Conservation (phyloP, 2,329 filamentous ascomycete species). For the Cladosporium austrohemisphaericum region DNA sequence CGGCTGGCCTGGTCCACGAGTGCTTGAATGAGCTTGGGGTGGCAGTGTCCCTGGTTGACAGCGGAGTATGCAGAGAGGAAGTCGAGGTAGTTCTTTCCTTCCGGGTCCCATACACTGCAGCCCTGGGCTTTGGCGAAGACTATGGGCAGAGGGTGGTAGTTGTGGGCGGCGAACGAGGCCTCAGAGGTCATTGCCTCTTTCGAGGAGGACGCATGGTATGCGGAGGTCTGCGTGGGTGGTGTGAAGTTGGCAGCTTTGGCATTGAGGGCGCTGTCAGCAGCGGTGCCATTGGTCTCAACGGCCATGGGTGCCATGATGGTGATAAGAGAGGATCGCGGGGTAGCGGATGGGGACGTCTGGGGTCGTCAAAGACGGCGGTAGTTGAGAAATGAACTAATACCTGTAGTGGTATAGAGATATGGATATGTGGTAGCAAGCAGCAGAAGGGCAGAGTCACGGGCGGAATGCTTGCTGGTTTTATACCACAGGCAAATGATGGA, state of each 20-base stretch:
- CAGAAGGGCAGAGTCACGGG: constrained; percentile 2
- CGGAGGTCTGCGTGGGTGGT: constrained; percentile 39
- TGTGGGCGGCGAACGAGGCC: constrained; percentile 86
- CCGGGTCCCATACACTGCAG: constrained; percentile 92
- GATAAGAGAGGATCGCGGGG: constrained; percentile 7
- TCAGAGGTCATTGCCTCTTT: constrained; percentile 75
- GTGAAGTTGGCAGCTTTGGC: constrained; percentile 41
- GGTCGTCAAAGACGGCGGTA: background rate
- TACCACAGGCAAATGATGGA: constrained; percentile 2
- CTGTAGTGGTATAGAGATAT: background rate
- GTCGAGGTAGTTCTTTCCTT: constrained; percentile 86
- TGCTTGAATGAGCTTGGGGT: constrained; percentile 90
- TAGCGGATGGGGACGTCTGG: constrained; percentile 3
- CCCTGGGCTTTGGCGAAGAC: constrained; percentile 85
- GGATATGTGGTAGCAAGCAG: background rate
- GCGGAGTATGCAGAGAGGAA: constrained; percentile 97
- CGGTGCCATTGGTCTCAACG: constrained; percentile 28
- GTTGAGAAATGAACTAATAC: background rate
- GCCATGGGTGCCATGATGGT: constrained; percentile 36
- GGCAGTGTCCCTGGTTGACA: constrained; percentile 97
- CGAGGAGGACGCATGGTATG: constrained; percentile 74
- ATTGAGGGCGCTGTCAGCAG: constrained; percentile 31
- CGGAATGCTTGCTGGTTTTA: constrained; percentile 9
- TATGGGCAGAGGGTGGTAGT: constrained; percentile 95
- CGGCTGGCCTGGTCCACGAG: constrained; percentile 84